Evolutionary conservation across 139 green algal species (phyloP).

Genomic region (Pleodorina starrii): DNA sequence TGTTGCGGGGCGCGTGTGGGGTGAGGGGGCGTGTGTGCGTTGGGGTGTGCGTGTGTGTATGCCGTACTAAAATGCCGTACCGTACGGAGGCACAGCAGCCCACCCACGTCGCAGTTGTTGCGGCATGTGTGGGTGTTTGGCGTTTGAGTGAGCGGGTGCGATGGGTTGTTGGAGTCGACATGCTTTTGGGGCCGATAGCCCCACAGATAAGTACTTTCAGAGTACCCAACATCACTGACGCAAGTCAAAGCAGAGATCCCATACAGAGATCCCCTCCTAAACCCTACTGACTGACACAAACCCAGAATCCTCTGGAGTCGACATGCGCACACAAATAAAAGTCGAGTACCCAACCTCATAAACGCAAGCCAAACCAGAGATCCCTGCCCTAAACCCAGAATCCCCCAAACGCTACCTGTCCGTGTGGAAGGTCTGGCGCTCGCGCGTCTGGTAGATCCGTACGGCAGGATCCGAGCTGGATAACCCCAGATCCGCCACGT

Average conservation of each 20-base stretch:
- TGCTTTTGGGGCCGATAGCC: too few species aligned
- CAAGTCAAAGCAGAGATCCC: too few species aligned
- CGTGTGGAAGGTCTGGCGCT: constrained; percentile 46
- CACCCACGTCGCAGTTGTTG: constrained; percentile 41
- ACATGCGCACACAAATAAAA: too few species aligned
- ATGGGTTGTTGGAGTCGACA: too few species aligned
- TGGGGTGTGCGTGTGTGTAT: too few species aligned
- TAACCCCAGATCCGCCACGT: constrained; percentile 38
- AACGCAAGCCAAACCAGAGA: too few species aligned
- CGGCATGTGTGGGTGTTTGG: not conserved
- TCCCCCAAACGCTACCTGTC: constrained; percentile 33
- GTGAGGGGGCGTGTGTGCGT: not conserved
- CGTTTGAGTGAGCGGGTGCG: not conserved
- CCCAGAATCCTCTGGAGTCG: too few species aligned
- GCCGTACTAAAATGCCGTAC: not conserved
- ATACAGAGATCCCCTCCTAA: too few species aligned
- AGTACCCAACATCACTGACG: too few species aligned
- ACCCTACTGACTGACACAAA: too few species aligned
- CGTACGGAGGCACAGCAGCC: constrained; percentile 42
- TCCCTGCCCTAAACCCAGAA: not conserved
- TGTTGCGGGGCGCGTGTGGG: not conserved
- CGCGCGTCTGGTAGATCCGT: constrained; percentile 38
- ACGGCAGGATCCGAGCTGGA: constrained; percentile 22
- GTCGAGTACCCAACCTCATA: too few species aligned
- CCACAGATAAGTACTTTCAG: too few species aligned